phyloP scores from a whole-genome alignment of 2,329 filamentous ascomycete species.

The Paraconiothyrium sp. region DNA sequence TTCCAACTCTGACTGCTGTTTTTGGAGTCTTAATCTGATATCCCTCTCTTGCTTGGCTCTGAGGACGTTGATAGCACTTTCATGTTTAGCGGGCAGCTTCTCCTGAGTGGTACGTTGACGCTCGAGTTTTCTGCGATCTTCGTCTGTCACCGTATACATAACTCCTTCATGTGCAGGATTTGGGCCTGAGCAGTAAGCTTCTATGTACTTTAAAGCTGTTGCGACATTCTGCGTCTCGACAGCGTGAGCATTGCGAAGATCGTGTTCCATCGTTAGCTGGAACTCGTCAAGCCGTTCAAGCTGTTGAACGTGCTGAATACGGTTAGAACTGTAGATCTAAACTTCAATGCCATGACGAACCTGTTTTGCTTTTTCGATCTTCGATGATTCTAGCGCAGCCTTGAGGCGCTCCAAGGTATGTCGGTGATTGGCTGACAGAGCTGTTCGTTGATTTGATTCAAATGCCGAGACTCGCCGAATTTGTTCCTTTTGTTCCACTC shows the following conservation, averaged over 20 bases:
- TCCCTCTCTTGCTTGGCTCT: conserved; percentile 56
- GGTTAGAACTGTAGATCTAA: conserved; percentile 28
- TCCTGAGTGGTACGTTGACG: conserved; percentile 51
- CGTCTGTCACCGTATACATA: conserved; percentile 53
- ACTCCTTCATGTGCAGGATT: conserved; percentile 33
- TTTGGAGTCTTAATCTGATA: conserved; percentile 44
- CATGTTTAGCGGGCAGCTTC: conserved; percentile 54
- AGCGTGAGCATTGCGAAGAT: conserved; percentile 52
- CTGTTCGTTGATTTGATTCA: conserved; percentile 45
- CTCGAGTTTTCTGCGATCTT: conserved; percentile 55
- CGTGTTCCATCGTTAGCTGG: conserved; percentile 55
- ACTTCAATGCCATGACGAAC: conserved; percentile 29
- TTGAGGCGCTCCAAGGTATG: conserved; percentile 33
- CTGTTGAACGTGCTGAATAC: conserved; percentile 47
- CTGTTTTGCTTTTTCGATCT: conserved; percentile 36
- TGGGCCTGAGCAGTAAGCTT: conserved; percentile 57
- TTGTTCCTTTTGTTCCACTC: conserved; percentile 41
- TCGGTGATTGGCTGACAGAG: conserved; percentile 38
- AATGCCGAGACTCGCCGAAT: conserved; percentile 42
- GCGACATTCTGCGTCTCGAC: conserved; percentile 55
- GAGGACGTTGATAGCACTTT: conserved; percentile 58
- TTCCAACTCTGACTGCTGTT: conserved; percentile 53
- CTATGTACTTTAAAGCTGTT: conserved; percentile 59
- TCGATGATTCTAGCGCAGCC: conserved; percentile 31
- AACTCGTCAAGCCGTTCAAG: conserved; percentile 56